Conservation (phyloP, 768 basidiomycete species). For the Rubroboletus satanas region DNA sequence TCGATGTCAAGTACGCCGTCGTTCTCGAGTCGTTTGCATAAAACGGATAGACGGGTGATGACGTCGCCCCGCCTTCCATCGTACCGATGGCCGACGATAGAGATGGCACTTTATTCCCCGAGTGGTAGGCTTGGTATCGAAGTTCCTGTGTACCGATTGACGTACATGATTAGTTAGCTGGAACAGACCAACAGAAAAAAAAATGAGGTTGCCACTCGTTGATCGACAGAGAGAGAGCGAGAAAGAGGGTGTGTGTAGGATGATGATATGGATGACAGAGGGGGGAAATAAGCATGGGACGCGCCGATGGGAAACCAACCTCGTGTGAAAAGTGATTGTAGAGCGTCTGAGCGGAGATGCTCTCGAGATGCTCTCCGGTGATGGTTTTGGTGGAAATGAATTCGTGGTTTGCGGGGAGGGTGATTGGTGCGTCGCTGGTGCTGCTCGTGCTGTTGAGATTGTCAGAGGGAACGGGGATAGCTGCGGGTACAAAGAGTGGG, state of each 20-base stretch:
- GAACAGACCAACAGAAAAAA: not conserved
- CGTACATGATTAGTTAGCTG: conserved; percentile 13
- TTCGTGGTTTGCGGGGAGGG: conserved; percentile 17
- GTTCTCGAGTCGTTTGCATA: conserved; percentile 23
- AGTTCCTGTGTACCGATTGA: conserved; percentile 38
- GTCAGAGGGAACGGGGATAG: conserved; percentile 16
- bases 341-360: conserved; percentile 36
- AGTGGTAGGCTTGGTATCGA: conserved; percentile 38
- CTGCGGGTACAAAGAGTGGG: conserved; percentile 47
- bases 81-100: not conserved
- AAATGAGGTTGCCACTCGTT: not conserved
- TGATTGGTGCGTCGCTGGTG: conserved; percentile 1
- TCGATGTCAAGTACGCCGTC: conserved; percentile 21
- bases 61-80: conserved; percentile 1
- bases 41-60: conserved; percentile 11
- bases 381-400: conserved; percentile 26
- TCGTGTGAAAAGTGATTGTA: conserved; percentile 40
- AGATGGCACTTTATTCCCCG: conserved; percentile 32
- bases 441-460: not conserved
- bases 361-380: conserved; percentile 32
- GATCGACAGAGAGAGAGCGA: not conserved
- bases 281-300: too few relatives aligned
- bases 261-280: not conserved
- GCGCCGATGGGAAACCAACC: conserved; percentile 30
- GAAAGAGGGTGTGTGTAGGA: not conserved